Conservation (phyloP, 2,329 filamentous ascomycete species). For the Onygenales sp. region DNA sequence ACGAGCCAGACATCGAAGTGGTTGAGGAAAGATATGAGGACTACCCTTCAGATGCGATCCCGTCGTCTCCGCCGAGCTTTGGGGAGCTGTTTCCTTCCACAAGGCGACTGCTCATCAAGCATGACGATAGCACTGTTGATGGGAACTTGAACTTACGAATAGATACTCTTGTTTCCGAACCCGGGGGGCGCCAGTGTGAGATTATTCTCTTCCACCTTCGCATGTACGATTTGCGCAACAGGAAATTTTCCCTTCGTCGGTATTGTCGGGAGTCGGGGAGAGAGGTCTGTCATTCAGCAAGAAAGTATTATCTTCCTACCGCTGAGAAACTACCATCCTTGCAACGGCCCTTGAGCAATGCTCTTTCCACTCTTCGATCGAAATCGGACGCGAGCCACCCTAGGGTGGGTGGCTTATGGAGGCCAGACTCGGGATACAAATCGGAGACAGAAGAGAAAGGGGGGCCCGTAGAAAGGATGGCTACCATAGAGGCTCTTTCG, state of each 20-base stretch:
- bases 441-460: constrained; percentile 35
- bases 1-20: constrained; percentile 44
- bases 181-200: constrained; percentile 48
- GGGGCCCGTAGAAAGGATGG: constrained; percentile 14
- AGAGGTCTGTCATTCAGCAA: constrained; percentile 78
- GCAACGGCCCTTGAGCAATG: constrained; percentile 51
- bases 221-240: constrained; percentile 80
- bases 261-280: constrained; percentile 90
- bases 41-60: constrained; percentile 56
- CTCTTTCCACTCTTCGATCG: constrained; percentile 45
- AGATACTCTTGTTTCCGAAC: constrained; percentile 58
- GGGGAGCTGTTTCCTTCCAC: constrained; percentile 77
- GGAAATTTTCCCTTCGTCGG: constrained; percentile 81
- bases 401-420: constrained; percentile 36
- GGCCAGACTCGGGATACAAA: constrained; percentile 51
- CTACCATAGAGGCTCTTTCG: background rate
- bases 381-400: constrained; percentile 44
- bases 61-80: constrained; percentile 75
- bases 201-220: constrained; percentile 84
- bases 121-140: constrained; percentile 82
- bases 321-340: constrained; percentile 42
- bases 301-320: constrained; percentile 54
- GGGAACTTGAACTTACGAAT: constrained; percentile 95
- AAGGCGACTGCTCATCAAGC: constrained; percentile 69
- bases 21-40: constrained; percentile 45